phyloP scores from a whole-genome alignment of 2,329 filamentous ascomycete species.

The Aspergillus sp. region DNA sequence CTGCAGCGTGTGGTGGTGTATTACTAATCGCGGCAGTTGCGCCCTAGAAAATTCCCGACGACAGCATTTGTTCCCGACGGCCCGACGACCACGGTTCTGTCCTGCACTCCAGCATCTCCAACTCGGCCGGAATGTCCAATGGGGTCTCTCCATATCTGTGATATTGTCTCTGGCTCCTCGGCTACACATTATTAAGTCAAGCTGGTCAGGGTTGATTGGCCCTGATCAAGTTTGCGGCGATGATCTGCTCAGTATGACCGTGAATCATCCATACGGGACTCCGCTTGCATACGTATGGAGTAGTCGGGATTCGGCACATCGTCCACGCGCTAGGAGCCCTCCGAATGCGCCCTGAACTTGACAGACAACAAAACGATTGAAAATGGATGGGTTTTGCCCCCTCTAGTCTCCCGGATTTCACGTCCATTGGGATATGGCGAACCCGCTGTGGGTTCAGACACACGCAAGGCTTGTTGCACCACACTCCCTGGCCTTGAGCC shows the following conservation, averaged over 20 bases:
- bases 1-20: neutral
- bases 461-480: neutral
- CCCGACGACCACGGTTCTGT: neutral
- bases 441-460: neutral
- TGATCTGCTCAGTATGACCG: no score
- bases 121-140: neutral
- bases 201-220: no score
- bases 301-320: constrained; percentile 1
- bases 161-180: no score
- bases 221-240: no score
- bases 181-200: no score
- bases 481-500: neutral
- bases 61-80: neutral
- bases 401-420: no score
- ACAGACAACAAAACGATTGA: no score
- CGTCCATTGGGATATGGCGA: constrained; percentile 1
- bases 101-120: neutral
- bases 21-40: neutral
- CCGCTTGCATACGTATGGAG: no score
- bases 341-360: no score
- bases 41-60: neutral
- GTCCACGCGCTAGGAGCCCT: neutral
- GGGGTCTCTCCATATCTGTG: neutral
- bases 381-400: no score
- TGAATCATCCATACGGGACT: no score